Evolutionary conservation across 352 stramenopile species (phyloP), one percentile per base, ranked within the genome.

Genomic region (Globisporangium polare): DNA sequence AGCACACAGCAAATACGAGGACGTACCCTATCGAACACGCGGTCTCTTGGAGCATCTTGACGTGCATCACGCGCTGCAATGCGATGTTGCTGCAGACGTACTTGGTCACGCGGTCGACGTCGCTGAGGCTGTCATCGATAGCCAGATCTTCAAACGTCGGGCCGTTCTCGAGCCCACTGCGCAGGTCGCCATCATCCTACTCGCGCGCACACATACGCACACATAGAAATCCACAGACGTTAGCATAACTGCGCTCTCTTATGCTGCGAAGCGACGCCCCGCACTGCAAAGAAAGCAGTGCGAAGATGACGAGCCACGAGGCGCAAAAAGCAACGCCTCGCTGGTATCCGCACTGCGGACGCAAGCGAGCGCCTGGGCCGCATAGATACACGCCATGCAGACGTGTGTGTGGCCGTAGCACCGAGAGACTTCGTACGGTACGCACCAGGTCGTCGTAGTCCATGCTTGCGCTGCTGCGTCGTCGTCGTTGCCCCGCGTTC

Each of bases 81-180:
- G 96, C 95, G 70, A 99, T 99, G 67, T 88, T 93, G 68, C 89
- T 97, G 72, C 86, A 95, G 55, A 90, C 88, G 73, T 99, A 99
- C 63, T 96, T 93, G 53, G 95, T 91, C 26, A 99, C 86, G 39
- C 97, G 87, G 63, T 98, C 85, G 35, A 99, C 72, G 60, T 98
- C 83, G 61, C 86, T 97, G 27, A 99, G 75, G 46, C 96, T 97
- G 76, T 99, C 96, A 79, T 99, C 96, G 67, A 99, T 98, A 6
- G 96, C 97, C 43, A 99, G 79, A 75, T 99, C 96, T 77, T 99
- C 96, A 73, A 99, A 99, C n/a, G 93, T 98, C 22, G 92, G 90
- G 29, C 83, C 83, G 45, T 69, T 77, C 20, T 66, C 64, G 9
- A 83, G 64, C 41, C 61, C 53, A 53, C 24, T 43, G 47, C 47